These are phyloP conservation scores for Paramecium octaurelia DNA, from an alignment of 73 alveolate genomes.

Conservation along the genomic window DNA sequence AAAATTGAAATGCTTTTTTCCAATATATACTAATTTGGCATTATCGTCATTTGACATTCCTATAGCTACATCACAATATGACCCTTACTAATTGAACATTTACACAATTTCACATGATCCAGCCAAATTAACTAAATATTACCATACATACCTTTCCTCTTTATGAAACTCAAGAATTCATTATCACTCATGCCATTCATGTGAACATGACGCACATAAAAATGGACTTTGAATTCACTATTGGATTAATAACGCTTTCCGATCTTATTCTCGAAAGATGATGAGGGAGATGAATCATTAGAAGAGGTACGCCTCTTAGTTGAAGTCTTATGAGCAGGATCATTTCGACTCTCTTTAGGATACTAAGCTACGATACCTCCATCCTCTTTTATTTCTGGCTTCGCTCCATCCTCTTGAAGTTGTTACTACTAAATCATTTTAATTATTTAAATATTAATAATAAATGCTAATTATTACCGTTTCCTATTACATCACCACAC, in stretches of 20 bases:
- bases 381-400: neutral
- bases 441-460: neutral
- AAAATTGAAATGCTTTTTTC: conserved; percentile 48
- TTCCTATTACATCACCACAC: neutral
- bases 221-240: conserved; percentile 16
- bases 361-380: conserved; percentile 19
- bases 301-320: neutral
- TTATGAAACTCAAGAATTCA: conserved; percentile 21
- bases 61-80: conserved; percentile 48
- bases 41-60: conserved; percentile 38
- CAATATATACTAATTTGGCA: conserved; percentile 42
- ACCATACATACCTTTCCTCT: neutral
- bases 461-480: neutral
- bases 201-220: neutral
- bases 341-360: conserved; percentile 15
- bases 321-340: neutral
- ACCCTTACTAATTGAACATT: conserved; percentile 23
- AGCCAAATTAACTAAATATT: conserved; percentile 45
- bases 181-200: conserved; percentile 42
- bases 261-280: neutral
- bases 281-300: conserved; percentile 2
- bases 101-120: conserved; percentile 36
- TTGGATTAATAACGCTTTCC: neutral
- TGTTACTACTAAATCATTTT: neutral
- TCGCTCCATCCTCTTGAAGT: neutral